Percentiles rank a stretch among this genome's conserved stretches.
These are phyloP conservation scores for Phytomonas sp. DNA, from an alignment of 208 protist genomes.

Conservation along the genomic window DNA sequence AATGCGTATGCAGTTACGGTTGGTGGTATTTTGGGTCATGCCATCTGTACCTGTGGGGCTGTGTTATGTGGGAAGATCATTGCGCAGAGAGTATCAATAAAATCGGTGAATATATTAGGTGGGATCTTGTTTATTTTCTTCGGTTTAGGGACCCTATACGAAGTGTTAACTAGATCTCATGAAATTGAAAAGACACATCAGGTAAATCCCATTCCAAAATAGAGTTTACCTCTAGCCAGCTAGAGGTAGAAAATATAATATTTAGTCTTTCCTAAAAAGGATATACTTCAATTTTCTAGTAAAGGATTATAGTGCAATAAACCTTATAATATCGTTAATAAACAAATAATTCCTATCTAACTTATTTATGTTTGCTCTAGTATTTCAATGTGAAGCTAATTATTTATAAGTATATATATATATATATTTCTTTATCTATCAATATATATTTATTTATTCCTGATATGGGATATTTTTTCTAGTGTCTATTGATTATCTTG, in stretches of 20 bases:
- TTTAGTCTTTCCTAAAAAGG: background rate
- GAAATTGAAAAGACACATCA: slow-evolving; percentile 20
- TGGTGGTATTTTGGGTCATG: slow-evolving; percentile 90
- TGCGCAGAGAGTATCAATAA: slow-evolving; percentile 66
- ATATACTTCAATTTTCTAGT: background rate
- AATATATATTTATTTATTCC: background rate
- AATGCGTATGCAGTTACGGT: slow-evolving; percentile 91
- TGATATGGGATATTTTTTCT: background rate
- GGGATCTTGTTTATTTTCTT: slow-evolving; percentile 82
- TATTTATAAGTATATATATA: background rate
- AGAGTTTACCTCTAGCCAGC: background rate
- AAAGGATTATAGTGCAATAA: background rate
- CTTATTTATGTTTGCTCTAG: background rate
- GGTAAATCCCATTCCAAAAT: background rate
- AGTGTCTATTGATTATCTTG: background rate
- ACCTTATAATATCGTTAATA: background rate
- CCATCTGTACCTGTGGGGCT: slow-evolving; percentile 90
- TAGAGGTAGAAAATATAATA: background rate
- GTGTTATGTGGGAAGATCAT: slow-evolving; percentile 87
- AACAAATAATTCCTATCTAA: background rate
- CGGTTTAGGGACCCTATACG: slow-evolving; percentile 48
- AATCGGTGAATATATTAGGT: slow-evolving; percentile 69
- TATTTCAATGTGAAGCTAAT: background rate
- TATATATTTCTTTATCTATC: no score
- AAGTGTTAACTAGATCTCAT: slow-evolving; percentile 33